phyloP scores from a whole-genome alignment of 1,284 basidiomycete species.

The Pascua sp. region DNA sequence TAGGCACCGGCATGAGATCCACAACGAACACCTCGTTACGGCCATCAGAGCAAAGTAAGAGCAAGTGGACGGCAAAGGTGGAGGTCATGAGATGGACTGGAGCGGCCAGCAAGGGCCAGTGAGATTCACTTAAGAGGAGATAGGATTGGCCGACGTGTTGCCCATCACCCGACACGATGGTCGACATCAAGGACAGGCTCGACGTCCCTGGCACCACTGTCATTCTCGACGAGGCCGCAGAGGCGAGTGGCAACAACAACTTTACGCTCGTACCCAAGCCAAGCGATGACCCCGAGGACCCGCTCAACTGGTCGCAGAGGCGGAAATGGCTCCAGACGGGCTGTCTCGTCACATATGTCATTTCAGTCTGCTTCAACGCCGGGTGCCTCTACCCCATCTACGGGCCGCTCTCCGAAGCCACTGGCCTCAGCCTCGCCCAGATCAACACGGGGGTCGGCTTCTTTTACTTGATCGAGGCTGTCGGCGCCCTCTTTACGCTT shows the following conservation, averaged over 20 bases:
- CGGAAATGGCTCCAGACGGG: constrained; percentile 22
- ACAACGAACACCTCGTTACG: too few relatives aligned
- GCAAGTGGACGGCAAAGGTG: too few relatives aligned
- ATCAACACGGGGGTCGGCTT: constrained; percentile 30
- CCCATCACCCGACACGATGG: too few relatives aligned
- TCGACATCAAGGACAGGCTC: not conserved
- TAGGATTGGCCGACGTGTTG: too few relatives aligned
- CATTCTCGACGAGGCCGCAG: constrained; percentile 17
- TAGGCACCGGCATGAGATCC: too few relatives aligned
- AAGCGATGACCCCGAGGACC: constrained; percentile 19
- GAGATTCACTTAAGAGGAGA: too few relatives aligned
- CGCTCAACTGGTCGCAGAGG: constrained; percentile 25
- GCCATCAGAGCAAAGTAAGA: too few relatives aligned
- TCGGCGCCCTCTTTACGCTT: constrained; percentile 21
- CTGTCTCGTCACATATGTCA: constrained; percentile 21
- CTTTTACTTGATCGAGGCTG: constrained; percentile 25
- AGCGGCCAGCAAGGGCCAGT: too few relatives aligned
- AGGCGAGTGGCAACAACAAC: constrained; percentile 9
- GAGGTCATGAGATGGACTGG: too few relatives aligned
- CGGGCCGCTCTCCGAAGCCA: constrained; percentile 16
- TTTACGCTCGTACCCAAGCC: constrained; percentile 25
- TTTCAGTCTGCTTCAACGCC: constrained; percentile 12
- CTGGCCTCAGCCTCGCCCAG: constrained; percentile 24
- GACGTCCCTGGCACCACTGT: constrained; percentile 22
- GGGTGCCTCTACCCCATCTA: constrained; percentile 27